A percentile compares a stretch with the other conserved stretches of the same genome.
Conservation (phyloP, 2,329 filamentous ascomycete genomes). For the Dactylellina cionopaga region DNA sequence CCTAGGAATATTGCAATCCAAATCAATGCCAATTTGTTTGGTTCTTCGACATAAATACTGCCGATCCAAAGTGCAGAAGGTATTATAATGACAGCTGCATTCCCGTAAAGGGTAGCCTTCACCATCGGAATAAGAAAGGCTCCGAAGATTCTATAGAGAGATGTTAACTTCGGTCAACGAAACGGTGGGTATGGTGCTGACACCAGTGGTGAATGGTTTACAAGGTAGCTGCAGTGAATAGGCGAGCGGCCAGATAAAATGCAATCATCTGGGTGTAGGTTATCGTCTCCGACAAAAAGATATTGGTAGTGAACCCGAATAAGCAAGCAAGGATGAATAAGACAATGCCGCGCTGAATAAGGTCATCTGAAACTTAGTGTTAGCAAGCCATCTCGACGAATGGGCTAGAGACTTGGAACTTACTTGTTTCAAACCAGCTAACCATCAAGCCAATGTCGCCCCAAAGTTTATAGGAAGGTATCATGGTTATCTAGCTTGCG, state of each 20-base stretch:
- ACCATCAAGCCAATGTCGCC: conserved; percentile 68
- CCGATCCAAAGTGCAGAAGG: conserved; percentile 70
- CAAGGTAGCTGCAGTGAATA: conserved; percentile 61
- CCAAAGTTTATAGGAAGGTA: conserved; percentile 73
- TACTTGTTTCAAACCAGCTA: conserved; percentile 69
- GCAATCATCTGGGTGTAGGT: conserved; percentile 70
- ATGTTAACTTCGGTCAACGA: conserved; percentile 6
- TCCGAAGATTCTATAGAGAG: conserved; percentile 10
- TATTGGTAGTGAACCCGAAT: conserved; percentile 72
- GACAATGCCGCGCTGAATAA: conserved; percentile 69
- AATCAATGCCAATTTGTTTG: conserved; percentile 67
- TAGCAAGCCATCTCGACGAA: not conserved
- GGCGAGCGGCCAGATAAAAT: conserved; percentile 70
- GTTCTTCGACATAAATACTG: conserved; percentile 68
- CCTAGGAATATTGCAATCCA: conserved; percentile 69
- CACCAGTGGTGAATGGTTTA: not conserved
- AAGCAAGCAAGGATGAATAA: conserved; percentile 71
- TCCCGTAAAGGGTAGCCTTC: conserved; percentile 53
- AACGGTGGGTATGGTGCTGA: not conserved
- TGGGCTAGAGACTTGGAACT: not conserved
- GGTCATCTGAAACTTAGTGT: conserved; percentile 63
- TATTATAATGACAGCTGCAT: conserved; percentile 63
- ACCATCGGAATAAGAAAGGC: conserved; percentile 66
- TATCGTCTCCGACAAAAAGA: conserved; percentile 67
- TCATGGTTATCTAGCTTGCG: conserved; percentile 66